phyloP scores from a whole-genome alignment of 1,139 yeast species.

The Lodderomyces metapsilosis region DNA sequence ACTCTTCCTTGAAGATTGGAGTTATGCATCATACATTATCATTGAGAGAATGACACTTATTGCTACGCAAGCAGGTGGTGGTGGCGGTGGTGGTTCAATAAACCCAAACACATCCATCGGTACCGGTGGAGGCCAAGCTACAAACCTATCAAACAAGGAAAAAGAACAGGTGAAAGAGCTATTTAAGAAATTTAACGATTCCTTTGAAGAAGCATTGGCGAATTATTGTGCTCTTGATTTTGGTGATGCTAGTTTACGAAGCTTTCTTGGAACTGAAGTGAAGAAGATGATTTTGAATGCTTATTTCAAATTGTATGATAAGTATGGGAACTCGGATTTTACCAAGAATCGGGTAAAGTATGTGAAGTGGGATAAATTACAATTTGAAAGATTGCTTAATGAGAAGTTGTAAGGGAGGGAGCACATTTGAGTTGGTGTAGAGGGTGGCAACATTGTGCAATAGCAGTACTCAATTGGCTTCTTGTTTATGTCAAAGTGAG shows the following conservation, averaged over 20 bases:
- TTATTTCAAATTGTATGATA: constrained; percentile 80
- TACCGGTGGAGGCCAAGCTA: constrained; percentile 13
- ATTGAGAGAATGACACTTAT: constrained; percentile 64
- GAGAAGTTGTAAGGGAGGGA: constrained; percentile 22
- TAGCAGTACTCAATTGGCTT: no score
- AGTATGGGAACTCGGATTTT: constrained; percentile 67
- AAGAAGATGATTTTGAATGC: constrained; percentile 72
- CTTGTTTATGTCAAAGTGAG: no score
- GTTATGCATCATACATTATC: constrained; percentile 68
- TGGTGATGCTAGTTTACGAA: constrained; percentile 63
- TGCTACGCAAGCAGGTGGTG: constrained; percentile 18
- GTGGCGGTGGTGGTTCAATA: neutral
- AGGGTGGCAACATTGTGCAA: no score
- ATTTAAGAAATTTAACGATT: constrained; percentile 76
- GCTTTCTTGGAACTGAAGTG: constrained; percentile 62
- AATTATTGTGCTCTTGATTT: constrained; percentile 64
- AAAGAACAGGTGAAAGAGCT: constrained; percentile 83
- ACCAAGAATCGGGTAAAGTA: constrained; percentile 72
- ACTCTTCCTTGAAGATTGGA: constrained; percentile 82
- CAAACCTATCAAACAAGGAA: constrained; percentile 58
- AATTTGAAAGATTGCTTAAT: constrained; percentile 52
- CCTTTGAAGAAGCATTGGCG: constrained; percentile 71
- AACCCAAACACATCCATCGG: constrained; percentile 6
- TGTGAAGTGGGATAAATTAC: constrained; percentile 65
- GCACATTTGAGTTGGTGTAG: neutral